phyloP scores from a whole-genome alignment of 176 grass and related monocot genomes.

The Zizania latifolia region DNA sequence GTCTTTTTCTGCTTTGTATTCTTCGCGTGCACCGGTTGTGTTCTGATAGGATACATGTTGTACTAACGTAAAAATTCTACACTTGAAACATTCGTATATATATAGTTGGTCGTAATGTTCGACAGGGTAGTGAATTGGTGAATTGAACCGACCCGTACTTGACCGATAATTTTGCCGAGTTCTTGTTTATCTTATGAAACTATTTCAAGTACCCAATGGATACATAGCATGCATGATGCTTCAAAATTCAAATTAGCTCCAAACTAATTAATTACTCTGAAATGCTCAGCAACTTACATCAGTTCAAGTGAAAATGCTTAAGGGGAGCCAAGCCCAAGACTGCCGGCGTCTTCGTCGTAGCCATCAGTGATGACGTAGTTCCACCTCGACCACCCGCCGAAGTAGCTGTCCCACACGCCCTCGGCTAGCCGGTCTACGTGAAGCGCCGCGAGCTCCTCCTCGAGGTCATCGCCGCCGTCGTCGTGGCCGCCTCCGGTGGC shows the following conservation, averaged over 20 bases:
- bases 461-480: background rate
- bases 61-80: background rate
- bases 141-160: no score
- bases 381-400: conserved; percentile 55
- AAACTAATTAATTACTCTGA: background rate
- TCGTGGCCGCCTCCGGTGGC: background rate
- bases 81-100: no score
- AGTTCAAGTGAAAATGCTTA: background rate
- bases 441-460: conserved; percentile 38
- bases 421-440: conserved; percentile 40
- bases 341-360: background rate
- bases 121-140: no score
- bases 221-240: background rate
- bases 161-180: no score
- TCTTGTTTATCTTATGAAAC: no score
- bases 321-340: background rate
- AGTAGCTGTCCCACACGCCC: conserved; percentile 52
- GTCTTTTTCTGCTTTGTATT: no score
- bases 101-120: no score
- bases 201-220: no score
- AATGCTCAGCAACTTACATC: no score
- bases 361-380: conserved; percentile 6
- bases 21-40: background rate
- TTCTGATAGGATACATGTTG: background rate
- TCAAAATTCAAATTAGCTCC: background rate